These are phyloP conservation scores for Nitzschia sp. DNA, from an alignment of 108 stramenopile species.

Conservation along the genomic window DNA sequence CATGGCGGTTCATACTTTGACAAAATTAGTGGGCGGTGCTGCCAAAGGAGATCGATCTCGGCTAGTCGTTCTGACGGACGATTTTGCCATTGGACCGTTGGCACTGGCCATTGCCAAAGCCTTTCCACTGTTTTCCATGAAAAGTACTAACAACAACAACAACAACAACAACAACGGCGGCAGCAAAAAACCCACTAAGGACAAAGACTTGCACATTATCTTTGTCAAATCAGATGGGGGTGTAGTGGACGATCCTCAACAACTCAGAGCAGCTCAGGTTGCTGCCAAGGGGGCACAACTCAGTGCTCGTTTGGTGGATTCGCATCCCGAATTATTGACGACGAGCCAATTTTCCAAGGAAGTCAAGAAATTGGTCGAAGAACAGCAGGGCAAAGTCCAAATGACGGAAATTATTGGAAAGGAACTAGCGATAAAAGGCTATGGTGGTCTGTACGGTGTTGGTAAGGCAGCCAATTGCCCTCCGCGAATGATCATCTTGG, in stretches of 20 bases:
- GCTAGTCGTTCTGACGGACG: conserved; percentile 28
- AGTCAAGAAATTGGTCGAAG: neutral
- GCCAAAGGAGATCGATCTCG: neutral
- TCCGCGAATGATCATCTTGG: conserved; percentile 77
- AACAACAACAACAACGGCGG: neutral
- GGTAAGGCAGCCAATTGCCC: conserved; percentile 85
- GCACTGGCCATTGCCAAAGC: conserved; percentile 53
- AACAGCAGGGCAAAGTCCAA: neutral
- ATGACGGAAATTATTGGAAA: conserved; percentile 50
- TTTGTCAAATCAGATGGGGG: conserved; percentile 25
- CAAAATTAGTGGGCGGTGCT: conserved; percentile 26
- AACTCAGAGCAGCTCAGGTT: conserved; percentile 20
- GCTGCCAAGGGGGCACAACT: conserved; percentile 60
- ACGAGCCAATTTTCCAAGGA: conserved; percentile 51
- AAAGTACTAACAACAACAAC: conserved; percentile 9
- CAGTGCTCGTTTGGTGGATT: conserved; percentile 72
- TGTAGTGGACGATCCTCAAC: conserved; percentile 7
- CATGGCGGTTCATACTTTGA: conserved; percentile 62
- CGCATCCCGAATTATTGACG: conserved; percentile 63
- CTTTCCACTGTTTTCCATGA: conserved; percentile 60
- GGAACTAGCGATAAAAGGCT: conserved; percentile 37
- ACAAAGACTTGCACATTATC: conserved; percentile 16
- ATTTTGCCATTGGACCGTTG: conserved; percentile 21
- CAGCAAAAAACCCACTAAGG: conserved; percentile 1
- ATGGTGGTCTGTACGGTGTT: conserved; percentile 75